Conservation (phyloP, 129 eudicot species). For the Helichrysum umbraculigerum region DNA sequence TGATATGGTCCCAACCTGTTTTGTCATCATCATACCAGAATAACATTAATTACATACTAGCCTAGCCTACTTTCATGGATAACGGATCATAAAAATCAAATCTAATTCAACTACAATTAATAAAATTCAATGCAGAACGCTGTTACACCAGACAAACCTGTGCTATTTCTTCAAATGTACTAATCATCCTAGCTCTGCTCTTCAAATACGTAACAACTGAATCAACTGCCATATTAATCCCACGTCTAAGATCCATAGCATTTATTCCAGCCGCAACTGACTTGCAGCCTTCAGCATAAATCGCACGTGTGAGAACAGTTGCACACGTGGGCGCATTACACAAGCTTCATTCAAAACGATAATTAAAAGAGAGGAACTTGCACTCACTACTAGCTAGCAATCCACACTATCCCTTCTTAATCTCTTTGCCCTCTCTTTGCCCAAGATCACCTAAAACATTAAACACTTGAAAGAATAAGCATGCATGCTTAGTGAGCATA, state of each 20-base stretch:
- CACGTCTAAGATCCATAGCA: slow-evolving; percentile 17
- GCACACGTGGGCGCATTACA: slow-evolving; percentile 3
- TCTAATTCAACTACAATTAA: not conserved
- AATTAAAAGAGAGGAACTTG: too few species aligned
- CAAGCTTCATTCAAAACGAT: too few species aligned
- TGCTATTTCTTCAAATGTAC: slow-evolving; percentile 11
- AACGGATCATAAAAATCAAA: not conserved
- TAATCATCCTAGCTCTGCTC: slow-evolving; percentile 14
- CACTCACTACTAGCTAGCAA: too few species aligned
- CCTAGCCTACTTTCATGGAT: too few species aligned
- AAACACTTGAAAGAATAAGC: too few species aligned
- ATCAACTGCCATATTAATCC: slow-evolving; percentile 11
- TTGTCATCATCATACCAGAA: too few species aligned
- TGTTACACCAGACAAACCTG: not conserved
- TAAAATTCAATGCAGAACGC: not conserved
- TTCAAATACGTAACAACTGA: slow-evolving; percentile 1
- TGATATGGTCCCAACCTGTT: too few species aligned
- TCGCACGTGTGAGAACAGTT: not conserved
- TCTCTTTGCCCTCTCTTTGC: too few species aligned
- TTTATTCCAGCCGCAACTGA: slow-evolving; percentile 16
- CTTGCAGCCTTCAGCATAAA: slow-evolving; percentile 8
- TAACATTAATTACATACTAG: too few species aligned
- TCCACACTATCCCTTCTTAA: too few species aligned
- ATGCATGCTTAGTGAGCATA: too few species aligned
- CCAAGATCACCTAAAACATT: too few species aligned